Conservation (phyloP, 1,284 basidiomycete genomes). For the Vanrija pseudolonga region DNA sequence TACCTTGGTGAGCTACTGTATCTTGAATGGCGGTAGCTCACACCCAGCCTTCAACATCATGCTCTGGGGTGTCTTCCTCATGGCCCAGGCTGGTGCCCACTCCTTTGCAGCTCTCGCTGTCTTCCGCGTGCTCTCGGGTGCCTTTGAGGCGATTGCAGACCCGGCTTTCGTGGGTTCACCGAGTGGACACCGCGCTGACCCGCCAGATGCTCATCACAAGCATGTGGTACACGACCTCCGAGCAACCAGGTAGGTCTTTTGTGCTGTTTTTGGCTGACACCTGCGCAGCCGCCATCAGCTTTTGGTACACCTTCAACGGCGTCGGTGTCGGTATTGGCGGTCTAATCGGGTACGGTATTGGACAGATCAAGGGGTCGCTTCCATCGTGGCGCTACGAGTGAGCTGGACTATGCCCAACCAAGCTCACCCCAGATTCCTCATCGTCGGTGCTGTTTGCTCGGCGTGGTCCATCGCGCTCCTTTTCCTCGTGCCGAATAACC, state of each 20-base stretch:
- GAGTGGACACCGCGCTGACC: no score
- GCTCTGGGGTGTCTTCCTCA: conserved; percentile 52
- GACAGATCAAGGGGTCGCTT: conserved; percentile 36
- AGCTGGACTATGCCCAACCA: not conserved
- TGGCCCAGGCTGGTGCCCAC: conserved; percentile 49
- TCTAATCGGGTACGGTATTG: conserved; percentile 37
- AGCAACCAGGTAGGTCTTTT: conserved; percentile 28
- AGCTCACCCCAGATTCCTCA: not conserved
- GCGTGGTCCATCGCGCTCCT: conserved; percentile 36
- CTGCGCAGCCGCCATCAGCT: conserved; percentile 22
- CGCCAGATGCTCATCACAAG: conserved; percentile 19
- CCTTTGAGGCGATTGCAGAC: conserved; percentile 47
- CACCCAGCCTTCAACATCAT: conserved; percentile 34
- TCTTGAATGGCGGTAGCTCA: no score
- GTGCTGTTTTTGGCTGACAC: no score
- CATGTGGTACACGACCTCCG: conserved; percentile 36
- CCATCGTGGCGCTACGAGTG: conserved; percentile 44
- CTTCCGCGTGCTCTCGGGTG: conserved; percentile 49
- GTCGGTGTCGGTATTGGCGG: conserved; percentile 38
- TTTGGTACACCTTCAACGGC: conserved; percentile 41
- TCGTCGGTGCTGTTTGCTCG: conserved; percentile 26
- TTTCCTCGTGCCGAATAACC: conserved; percentile 33
- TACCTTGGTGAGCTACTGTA: no score
- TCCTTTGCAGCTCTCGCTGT: conserved; percentile 48
- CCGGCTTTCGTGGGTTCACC: conserved; percentile 28